Conservation (phyloP, 768 basidiomycete species). For the Mycena albidolilacea region DNA sequence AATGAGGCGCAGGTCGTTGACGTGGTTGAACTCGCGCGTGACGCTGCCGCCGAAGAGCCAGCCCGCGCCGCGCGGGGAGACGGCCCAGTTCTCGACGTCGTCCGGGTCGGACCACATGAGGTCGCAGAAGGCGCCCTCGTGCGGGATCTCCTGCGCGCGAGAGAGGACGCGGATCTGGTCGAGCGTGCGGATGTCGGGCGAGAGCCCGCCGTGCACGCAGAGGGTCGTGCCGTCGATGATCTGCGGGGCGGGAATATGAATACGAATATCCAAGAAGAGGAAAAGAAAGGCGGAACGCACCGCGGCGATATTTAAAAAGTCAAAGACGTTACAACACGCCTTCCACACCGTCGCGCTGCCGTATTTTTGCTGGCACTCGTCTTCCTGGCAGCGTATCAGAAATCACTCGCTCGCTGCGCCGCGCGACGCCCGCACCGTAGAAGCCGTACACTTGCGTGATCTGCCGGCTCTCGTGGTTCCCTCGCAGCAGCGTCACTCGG, state of each 20-base stretch:
- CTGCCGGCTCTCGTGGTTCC: slow-evolving; percentile 97
- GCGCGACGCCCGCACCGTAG: slow-evolving; percentile 74
- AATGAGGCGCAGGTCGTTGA: slow-evolving; percentile 89
- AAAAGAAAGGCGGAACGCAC: slow-evolving; percentile 54
- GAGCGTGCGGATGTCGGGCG: slow-evolving; percentile 94
- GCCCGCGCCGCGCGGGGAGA: slow-evolving; percentile 95
- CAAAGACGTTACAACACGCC: slow-evolving; percentile 96
- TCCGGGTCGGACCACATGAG: slow-evolving; percentile 99
- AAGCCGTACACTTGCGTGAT: slow-evolving; percentile 99
- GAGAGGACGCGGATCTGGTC: slow-evolving; percentile 95
- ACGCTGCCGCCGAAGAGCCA: slow-evolving; percentile 94
- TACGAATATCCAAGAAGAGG: not conserved
- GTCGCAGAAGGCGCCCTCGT: slow-evolving; percentile 99
- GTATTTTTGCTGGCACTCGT: slow-evolving; percentile 99
- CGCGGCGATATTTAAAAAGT: slow-evolving; percentile 94
- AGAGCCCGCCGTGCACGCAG: slow-evolving; percentile 96
- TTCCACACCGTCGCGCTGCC: slow-evolving; percentile 97
- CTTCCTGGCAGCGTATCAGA: slow-evolving; percentile 53
- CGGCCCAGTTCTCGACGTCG: slow-evolving; percentile 96
- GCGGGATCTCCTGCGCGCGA: slow-evolving; percentile 97
- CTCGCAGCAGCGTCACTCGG: slow-evolving; percentile 90
- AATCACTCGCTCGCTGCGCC: slow-evolving; percentile 14
- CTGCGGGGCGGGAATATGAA: slow-evolving; percentile 54
- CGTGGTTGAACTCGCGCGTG: slow-evolving; percentile 94
- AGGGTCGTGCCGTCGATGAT: slow-evolving; percentile 94